Base-by-base conservation (phyloP, 2,329 filamentous ascomycete species). In the Macrophomina pseudophaseolina region DNA sequence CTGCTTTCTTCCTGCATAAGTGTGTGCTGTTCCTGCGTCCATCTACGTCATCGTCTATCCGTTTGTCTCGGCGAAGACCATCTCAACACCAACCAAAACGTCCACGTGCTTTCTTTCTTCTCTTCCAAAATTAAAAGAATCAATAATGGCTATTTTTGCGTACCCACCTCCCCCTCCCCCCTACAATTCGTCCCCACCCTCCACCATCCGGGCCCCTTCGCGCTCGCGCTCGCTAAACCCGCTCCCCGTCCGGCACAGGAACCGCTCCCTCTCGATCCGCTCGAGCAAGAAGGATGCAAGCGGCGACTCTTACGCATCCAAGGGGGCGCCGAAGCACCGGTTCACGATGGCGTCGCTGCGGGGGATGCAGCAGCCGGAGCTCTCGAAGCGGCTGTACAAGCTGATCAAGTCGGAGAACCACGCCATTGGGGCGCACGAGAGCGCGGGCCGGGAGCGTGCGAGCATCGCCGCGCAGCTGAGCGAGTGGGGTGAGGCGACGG, bases 371-470 rank as follows among this genome's bases (percentile, higher is more conserved):
- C 93, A 97, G 76, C 92, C 94, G 4, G 93, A 97, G 79, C 87
- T 97, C 33, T 93, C 92, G 73, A 93, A 92, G 79, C 92, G 90
- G 77, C 88, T 99, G 62, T 96, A 90, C 85, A 91, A 90, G 73
- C 86, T 99, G 68, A 97, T 98, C 84, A 99, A 99, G 83, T 92
- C 91, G 59, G 91, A 96, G 80, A 98, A 97, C 84, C 89, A 91
- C 75, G 89, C 94, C 42, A 93, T 98, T 73, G 85, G 86, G 59
- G 91, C 92, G 58, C 91, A 97, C 81, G 93, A 97, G 81, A 83
- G 88, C 6, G 95, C 94, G 6, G 92, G 90, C 58, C 91, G 90
- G 68, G 94, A 97, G 82, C 91, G 93, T 66, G 82, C 92, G 68
- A 88, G 88, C 59, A 93, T 98, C 74, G 95, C 94, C 16, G 88